Evolutionary conservation across 2,329 filamentous ascomycete species (phyloP).

Genomic region (Meredithiella fracta): DNA sequence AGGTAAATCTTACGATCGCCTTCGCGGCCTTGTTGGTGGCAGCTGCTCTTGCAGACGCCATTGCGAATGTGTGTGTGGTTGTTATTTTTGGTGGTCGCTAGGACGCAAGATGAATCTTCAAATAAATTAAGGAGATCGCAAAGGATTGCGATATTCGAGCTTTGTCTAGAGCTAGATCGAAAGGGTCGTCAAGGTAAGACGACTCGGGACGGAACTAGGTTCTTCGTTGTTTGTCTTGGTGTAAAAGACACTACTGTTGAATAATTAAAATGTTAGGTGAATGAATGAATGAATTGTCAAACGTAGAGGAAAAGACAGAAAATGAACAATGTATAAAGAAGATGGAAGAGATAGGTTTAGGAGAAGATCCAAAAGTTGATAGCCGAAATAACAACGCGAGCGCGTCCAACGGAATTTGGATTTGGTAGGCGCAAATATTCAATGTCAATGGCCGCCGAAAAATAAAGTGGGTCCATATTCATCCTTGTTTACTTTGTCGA

Average conservation of each 20-base stretch:
- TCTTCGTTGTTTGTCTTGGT: neutral
- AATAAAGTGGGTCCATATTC: slow-evolving; percentile 8
- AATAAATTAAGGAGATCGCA: neutral
- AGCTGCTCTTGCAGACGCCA: slow-evolving; percentile 13
- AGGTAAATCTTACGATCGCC: slow-evolving; percentile 14
- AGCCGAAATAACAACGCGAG: slow-evolving; percentile 4
- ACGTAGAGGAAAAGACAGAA: neutral
- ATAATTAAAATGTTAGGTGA: neutral
- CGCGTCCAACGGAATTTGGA: slow-evolving; percentile 9
- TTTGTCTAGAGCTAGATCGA: neutral
- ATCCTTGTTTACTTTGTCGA: neutral
- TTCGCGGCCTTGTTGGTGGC: slow-evolving; percentile 15
- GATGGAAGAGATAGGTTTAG: neutral
- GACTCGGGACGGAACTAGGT: neutral
- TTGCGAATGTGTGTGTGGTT: neutral
- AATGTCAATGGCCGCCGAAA: neutral
- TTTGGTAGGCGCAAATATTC: slow-evolving; percentile 11
- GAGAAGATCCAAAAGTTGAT: neutral
- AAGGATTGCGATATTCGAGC: neutral
- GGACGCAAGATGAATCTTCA: neutral
- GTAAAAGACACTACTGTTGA: neutral
- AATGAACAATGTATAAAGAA: neutral
- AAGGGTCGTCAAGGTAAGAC: neutral
- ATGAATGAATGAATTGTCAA: neutral
- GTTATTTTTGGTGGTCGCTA: neutral